phyloP scores from a whole-genome alignment of 164 flowering plant species.

The Protea cynaroides region DNA sequence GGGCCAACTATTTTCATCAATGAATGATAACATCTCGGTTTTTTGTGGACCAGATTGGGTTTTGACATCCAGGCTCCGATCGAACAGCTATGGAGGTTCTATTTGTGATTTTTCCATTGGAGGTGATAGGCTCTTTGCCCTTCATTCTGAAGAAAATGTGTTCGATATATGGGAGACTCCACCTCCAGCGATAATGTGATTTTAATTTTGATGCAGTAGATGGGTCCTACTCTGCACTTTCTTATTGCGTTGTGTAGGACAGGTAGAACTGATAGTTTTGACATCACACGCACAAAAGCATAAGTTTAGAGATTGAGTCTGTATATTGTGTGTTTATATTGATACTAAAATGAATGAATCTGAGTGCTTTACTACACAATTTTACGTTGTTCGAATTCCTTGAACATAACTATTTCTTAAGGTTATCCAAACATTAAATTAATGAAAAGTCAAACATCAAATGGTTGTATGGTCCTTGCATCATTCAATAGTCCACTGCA shows the following conservation, averaged over 20 bases:
- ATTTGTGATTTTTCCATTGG: conserved; percentile 90
- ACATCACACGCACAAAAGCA: no score
- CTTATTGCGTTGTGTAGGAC: background rate
- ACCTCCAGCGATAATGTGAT: conserved; percentile 41
- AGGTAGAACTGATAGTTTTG: background rate
- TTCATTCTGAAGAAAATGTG: conserved; percentile 83
- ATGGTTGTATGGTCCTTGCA: no score
- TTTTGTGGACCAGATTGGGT: conserved; percentile 87
- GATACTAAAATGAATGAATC: no score
- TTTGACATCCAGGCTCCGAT: conserved; percentile 66
- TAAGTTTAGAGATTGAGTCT: no score
- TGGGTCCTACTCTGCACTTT: background rate
- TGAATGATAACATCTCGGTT: conserved; percentile 74
- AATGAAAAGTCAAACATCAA: no score
- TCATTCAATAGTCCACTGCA: no score
- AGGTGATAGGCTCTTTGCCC: conserved; percentile 79
- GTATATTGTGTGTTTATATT: no score
- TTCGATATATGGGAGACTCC: conserved; percentile 92
- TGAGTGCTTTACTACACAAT: no score
- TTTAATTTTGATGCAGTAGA: background rate
- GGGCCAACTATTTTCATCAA: conserved; percentile 78
- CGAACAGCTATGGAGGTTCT: conserved; percentile 74
- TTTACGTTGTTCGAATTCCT: no score
- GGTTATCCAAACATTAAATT: no score
- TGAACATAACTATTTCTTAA: no score